A percentile compares a stretch with the other conserved stretches of the same genome.
phyloP scores from a whole-genome alignment of 2,329 filamentous ascomycete species.

The Aschersonia sp. region DNA sequence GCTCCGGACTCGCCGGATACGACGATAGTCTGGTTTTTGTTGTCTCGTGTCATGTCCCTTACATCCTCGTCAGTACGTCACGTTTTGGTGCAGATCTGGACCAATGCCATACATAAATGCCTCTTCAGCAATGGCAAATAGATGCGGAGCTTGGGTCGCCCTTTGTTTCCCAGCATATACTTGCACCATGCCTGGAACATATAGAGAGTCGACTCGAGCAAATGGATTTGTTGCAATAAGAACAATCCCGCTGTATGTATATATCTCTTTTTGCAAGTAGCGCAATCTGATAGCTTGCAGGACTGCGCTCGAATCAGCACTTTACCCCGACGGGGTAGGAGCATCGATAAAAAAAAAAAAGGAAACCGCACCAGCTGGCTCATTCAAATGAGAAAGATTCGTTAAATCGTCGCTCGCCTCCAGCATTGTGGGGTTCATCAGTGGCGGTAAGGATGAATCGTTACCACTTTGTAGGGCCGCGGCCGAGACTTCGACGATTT shows the following conservation, averaged over 20 bases:
- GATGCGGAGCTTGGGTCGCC: constrained; percentile 89
- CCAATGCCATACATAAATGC: constrained; percentile 70
- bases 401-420: constrained; percentile 97
- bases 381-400: constrained; percentile 93
- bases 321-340: too few species aligned
- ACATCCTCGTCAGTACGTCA: constrained; percentile 28
- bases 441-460: constrained; percentile 66
- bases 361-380: constrained; percentile 64
- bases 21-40: constrained; percentile 93
- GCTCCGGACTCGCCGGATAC: constrained; percentile 99
- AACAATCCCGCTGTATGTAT: constrained; percentile 98
- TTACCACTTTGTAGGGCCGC: constrained; percentile 64
- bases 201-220: constrained; percentile 90
- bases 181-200: constrained; percentile 99
- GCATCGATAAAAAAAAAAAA: too few species aligned
- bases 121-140: constrained; percentile 98
- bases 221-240: constrained; percentile 98
- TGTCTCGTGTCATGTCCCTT: constrained; percentile 92
- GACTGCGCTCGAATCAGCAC: constrained; percentile 36
- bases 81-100: neutral
- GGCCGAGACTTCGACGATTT: constrained; percentile 62
- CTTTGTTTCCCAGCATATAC: constrained; percentile 95
- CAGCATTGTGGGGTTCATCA: constrained; percentile 97
- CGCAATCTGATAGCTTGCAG: constrained; percentile 93
- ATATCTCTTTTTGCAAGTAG: constrained; percentile 97